Conservation (phyloP, 148 eudicot genomes). For the Vaccinium corymbosum region DNA sequence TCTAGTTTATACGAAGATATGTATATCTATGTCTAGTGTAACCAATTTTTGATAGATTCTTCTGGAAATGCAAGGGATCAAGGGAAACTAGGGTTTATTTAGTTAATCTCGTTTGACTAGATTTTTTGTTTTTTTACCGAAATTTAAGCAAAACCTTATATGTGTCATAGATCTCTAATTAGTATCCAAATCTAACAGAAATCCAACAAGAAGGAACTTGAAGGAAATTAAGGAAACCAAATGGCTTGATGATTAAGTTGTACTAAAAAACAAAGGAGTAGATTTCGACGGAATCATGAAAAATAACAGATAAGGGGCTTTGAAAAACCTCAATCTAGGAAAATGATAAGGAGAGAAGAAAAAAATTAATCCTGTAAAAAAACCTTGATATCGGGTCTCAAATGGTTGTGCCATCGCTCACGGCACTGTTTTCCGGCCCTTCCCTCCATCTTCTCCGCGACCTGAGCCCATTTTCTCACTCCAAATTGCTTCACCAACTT, state of each 20-base stretch:
- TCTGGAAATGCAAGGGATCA: neutral
- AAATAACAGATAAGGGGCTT: neutral
- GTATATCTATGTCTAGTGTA: too few relatives aligned
- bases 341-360: neutral
- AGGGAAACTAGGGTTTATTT: neutral
- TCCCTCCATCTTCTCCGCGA: conserved; percentile 45
- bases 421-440: conserved; percentile 79
- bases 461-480: conserved; percentile 44
- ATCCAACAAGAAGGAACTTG: neutral
- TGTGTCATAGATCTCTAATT: neutral
- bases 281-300: neutral
- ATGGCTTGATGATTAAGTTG: neutral
- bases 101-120: neutral
- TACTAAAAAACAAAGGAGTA: neutral
- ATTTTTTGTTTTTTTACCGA: neutral
- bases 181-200: neutral
- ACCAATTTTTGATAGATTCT: neutral
- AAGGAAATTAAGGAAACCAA: neutral
- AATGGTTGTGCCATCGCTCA: conserved; percentile 75
- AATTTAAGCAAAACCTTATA: neutral
- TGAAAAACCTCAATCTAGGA: neutral
- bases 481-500: conserved; percentile 47
- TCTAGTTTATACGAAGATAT: too few relatives aligned
- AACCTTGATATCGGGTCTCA: conserved; percentile 69
- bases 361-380: neutral